phyloP scores from a whole-genome alignment of 2,329 filamentous ascomycete species.

The Neonectria ditissima region DNA sequence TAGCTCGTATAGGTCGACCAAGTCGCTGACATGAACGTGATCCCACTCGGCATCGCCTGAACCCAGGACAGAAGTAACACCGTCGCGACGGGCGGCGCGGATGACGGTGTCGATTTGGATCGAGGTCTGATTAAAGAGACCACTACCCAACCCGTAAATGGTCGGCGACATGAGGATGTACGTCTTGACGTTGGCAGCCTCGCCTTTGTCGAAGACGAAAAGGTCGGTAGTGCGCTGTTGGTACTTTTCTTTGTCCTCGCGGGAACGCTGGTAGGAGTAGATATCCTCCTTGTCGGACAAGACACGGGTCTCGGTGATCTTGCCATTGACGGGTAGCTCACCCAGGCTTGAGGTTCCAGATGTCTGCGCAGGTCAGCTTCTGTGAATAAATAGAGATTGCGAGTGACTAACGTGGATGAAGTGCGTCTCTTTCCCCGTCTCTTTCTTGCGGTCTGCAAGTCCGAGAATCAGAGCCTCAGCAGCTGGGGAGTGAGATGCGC shows the following conservation, averaged over 20 bases:
- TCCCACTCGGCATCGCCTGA: constrained; percentile 54
- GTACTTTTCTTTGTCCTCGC: constrained; percentile 53
- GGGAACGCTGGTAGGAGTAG: constrained; percentile 54
- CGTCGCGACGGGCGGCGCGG: constrained; percentile 44
- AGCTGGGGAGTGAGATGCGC: constrained; percentile 51
- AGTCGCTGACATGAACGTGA: constrained; percentile 59
- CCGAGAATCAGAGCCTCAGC: constrained; percentile 57
- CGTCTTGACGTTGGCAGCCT: constrained; percentile 56
- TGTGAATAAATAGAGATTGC: not conserved
- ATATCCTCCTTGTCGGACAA: constrained; percentile 60
- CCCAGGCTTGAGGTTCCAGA: constrained; percentile 58
- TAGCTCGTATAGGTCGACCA: constrained; percentile 55
- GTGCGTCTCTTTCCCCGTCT: constrained; percentile 50
- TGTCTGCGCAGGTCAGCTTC: constrained; percentile 31
- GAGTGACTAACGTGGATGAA: constrained; percentile 50
- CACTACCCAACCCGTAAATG: constrained; percentile 60
- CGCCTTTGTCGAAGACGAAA: constrained; percentile 53
- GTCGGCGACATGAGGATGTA: constrained; percentile 59
- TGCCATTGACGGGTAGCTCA: constrained; percentile 53
- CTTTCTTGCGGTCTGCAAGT: constrained; percentile 52
- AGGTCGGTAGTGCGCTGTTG: constrained; percentile 59
- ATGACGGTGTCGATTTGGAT: constrained; percentile 54
- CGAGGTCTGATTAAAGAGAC: constrained; percentile 54
- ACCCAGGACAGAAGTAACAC: constrained; percentile 45
- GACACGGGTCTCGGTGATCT: constrained; percentile 43